phyloP scores from a whole-genome alignment of 2,329 filamentous ascomycete genomes.

The Fusarium abutilonis region DNA sequence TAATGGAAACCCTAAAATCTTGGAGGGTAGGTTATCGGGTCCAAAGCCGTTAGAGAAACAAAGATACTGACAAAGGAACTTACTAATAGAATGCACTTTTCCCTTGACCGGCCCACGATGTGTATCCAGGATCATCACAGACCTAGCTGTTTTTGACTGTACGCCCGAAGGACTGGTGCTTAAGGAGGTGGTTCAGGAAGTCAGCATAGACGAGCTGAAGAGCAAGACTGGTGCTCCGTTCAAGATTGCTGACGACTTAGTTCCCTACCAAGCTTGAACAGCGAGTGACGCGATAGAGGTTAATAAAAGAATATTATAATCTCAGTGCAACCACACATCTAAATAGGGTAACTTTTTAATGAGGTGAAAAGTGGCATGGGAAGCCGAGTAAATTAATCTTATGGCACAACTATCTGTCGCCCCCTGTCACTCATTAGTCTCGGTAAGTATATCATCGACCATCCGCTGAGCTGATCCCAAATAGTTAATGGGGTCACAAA shows the following conservation, averaged over 20 bases:
- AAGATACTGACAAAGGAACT: neutral
- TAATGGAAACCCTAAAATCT: conserved; percentile 90
- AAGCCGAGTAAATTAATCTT: too few species aligned
- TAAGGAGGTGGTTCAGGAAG: neutral
- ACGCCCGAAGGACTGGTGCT: conserved; percentile 4
- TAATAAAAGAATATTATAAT: too few species aligned
- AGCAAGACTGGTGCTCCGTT: conserved; percentile 1
- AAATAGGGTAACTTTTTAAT: too few species aligned
- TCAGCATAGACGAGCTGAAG: conserved; percentile 5
- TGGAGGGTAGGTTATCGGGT: conserved; percentile 67
- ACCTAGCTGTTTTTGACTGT: conserved; percentile 55
- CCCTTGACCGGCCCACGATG: conserved; percentile 87
- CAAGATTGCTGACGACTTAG: neutral
- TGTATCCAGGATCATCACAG: conserved; percentile 89
- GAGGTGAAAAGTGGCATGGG: too few species aligned
- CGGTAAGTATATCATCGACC: neutral
- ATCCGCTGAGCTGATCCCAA: conserved; percentile 1
- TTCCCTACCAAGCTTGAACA: too few species aligned
- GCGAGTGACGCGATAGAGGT: too few species aligned
- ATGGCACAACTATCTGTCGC: too few species aligned
- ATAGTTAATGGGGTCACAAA: conserved; percentile 21
- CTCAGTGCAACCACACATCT: too few species aligned
- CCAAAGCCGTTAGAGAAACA: too few species aligned
- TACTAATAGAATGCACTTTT: conserved; percentile 71
- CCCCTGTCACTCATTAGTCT: too few species aligned